A percentile compares a stretch with the other conserved stretches of the same genome.
These are phyloP conservation scores for Podila verticillata DNA, from an alignment of 192 early-diverging fungal species.

Conservation along the genomic window DNA sequence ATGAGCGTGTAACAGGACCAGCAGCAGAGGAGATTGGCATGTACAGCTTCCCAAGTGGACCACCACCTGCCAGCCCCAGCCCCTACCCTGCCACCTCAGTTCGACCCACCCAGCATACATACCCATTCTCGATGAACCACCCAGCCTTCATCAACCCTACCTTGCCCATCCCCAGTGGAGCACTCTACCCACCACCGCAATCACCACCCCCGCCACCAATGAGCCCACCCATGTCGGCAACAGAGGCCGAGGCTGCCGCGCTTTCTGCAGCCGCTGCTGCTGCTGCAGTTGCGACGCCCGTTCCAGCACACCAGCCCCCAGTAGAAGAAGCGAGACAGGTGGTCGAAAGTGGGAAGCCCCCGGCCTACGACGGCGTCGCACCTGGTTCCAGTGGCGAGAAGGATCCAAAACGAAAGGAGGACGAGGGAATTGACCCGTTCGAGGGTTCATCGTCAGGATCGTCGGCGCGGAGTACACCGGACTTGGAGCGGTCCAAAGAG, in stretches of 20 bases:
- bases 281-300: not conserved
- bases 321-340: not conserved
- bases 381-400: no score
- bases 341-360: not conserved
- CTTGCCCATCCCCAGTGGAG: not conserved
- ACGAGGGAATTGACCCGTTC: not conserved
- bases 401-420: not conserved
- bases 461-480: no score
- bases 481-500: no score
- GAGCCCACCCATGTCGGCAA: slow-evolving; percentile 1
- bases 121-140: slow-evolving; percentile 16
- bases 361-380: not conserved
- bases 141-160: not conserved
- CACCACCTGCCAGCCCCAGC: not conserved
- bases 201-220: not conserved
- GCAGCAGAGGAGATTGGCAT: slow-evolving; percentile 45
- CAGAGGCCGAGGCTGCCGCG: slow-evolving; percentile 15
- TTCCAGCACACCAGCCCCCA: no score
- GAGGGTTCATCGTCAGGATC: no score
- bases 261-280: slow-evolving; percentile 12
- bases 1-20: slow-evolving; percentile 26
- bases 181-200: slow-evolving; percentile 21
- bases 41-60: slow-evolving; percentile 28
- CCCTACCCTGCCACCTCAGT: not conserved
- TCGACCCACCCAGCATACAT: slow-evolving; percentile 1